These are phyloP conservation scores for Solanum paucissectum DNA, from an alignment of 257 asterid species.

Conservation along the genomic window DNA sequence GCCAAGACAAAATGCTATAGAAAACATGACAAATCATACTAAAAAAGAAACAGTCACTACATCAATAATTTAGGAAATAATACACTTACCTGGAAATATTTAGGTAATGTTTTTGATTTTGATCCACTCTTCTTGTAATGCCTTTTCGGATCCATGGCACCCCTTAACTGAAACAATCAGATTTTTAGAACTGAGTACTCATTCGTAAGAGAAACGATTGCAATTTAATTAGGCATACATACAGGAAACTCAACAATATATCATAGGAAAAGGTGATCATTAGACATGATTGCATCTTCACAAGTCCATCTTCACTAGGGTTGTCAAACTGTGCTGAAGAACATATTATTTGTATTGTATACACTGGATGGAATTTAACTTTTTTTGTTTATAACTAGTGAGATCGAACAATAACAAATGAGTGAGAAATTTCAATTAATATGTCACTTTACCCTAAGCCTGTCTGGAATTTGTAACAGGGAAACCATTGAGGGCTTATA, in stretches of 20 bases:
- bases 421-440: not conserved
- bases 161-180: constrained; percentile 45
- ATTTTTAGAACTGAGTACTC: not conserved
- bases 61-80: not conserved
- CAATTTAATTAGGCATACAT: not conserved
- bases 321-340: not conserved
- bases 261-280: not conserved
- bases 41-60: not conserved
- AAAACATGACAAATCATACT: not conserved
- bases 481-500: not conserved
- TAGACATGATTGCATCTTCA: not conserved
- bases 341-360: not conserved
- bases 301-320: not conserved
- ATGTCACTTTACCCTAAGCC: not conserved
- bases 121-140: constrained; percentile 74
- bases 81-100: constrained; percentile 75
- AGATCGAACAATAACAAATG: not conserved
- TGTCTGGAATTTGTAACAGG: not conserved
- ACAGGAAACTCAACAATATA: not conserved
- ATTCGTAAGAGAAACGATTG: not conserved
- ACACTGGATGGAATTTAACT: too few relatives aligned
- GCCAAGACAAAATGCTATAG: not conserved
- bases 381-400: not conserved
- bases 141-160: constrained; percentile 75
- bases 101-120: constrained; percentile 65